phyloP scores from a whole-genome alignment of 148 eudicot species.

The Rhododendron henanense region DNA sequence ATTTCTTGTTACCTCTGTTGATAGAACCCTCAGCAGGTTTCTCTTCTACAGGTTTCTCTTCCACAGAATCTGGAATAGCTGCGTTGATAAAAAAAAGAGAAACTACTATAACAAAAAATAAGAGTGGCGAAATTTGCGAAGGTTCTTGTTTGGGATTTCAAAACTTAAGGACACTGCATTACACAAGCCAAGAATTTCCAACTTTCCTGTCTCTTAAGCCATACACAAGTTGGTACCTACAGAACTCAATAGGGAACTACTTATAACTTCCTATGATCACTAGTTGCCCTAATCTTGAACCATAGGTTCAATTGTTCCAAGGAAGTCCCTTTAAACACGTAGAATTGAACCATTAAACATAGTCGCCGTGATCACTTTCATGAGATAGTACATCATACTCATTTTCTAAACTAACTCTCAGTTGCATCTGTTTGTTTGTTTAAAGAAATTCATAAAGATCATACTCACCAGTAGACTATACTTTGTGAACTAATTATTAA shows the following conservation, averaged over 20 bases:
- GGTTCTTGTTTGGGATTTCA: neutral
- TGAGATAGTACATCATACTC: neutral
- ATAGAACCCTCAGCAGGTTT: conserved; percentile 63
- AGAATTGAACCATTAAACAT: neutral
- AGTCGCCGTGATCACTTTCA: neutral
- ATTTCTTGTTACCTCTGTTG: conserved; percentile 47
- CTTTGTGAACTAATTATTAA: neutral
- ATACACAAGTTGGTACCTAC: neutral
- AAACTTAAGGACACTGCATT: neutral
- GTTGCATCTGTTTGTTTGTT: neutral
- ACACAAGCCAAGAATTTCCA: neutral
- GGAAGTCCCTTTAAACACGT: neutral
- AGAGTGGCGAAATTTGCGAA: neutral
- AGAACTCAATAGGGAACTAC: neutral
- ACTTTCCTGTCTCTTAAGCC: neutral
- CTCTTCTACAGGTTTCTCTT: conserved; percentile 50
- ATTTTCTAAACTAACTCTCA: neutral
- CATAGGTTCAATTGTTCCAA: neutral
- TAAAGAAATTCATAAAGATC: neutral
- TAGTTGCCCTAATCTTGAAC: neutral
- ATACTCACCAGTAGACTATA: neutral
- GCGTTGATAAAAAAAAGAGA: neutral
- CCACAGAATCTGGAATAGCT: conserved; percentile 37
- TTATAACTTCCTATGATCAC: neutral
- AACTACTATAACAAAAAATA: neutral